phyloP scores from a whole-genome alignment of 805 yeast species.

The Candida chauliodis region DNA sequence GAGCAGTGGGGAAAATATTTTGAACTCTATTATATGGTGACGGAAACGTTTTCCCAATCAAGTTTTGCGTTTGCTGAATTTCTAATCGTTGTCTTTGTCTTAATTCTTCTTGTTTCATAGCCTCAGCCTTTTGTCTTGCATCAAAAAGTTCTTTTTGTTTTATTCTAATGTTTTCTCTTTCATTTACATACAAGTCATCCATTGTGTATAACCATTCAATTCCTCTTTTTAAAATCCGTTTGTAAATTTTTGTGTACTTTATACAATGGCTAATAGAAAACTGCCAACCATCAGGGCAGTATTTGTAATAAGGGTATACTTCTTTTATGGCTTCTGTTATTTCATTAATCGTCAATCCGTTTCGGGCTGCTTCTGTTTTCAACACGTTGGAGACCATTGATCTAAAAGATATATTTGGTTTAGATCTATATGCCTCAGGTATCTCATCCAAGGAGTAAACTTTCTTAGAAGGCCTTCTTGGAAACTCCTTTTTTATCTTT shows the following conservation, averaged over 20 bases:
- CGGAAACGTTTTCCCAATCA: slow-evolving; percentile 21
- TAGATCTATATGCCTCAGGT: slow-evolving; percentile 80
- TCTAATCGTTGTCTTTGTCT: slow-evolving; percentile 39
- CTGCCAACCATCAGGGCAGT: slow-evolving; percentile 98
- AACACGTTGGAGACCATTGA: slow-evolving; percentile 77
- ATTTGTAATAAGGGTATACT: slow-evolving; percentile 83
- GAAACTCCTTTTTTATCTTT: slow-evolving; percentile 27
- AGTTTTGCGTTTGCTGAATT: slow-evolving; percentile 24
- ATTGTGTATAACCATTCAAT: slow-evolving; percentile 89
- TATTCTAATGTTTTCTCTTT: slow-evolving; percentile 68
- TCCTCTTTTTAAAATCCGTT: slow-evolving; percentile 48
- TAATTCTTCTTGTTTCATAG: slow-evolving; percentile 49
- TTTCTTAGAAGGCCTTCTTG: slow-evolving; percentile 52
- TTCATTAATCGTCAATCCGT: slow-evolving; percentile 65
- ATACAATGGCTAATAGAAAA: slow-evolving; percentile 87
- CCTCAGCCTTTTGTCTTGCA: slow-evolving; percentile 55
- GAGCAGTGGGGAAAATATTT: slow-evolving; percentile 9
- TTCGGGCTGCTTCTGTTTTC: slow-evolving; percentile 58
- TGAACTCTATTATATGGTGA: slow-evolving; percentile 24
- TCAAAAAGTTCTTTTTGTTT: slow-evolving; percentile 64
- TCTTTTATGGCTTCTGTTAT: slow-evolving; percentile 85
- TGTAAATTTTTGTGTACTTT: slow-evolving; percentile 79
- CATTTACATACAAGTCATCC: slow-evolving; percentile 80
- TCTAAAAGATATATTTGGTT: slow-evolving; percentile 81
- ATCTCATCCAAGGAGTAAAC: slow-evolving; percentile 78